Evolutionary conservation across 2,329 filamentous ascomycete species (phyloP).

Genomic region (Biscogniauxia mediterranea): DNA sequence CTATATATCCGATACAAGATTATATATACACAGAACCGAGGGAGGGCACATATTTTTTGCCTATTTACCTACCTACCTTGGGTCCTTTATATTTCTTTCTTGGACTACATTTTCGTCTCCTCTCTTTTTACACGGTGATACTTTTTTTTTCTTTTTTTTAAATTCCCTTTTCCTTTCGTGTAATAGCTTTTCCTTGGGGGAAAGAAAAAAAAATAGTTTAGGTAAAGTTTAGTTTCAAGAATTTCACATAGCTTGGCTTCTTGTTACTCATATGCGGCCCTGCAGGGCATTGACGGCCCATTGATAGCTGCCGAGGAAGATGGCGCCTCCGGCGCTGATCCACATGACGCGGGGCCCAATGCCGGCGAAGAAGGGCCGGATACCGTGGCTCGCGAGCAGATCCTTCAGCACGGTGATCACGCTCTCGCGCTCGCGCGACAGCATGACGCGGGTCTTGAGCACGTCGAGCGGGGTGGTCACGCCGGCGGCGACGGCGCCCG

Average conservation of each 20-base stretch:
- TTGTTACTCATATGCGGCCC: conserved; percentile 15
- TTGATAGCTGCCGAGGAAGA: conserved; percentile 93
- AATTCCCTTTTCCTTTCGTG: background rate
- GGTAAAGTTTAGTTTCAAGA: no score
- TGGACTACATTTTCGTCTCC: no score
- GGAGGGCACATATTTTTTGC: background rate
- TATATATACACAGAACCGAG: background rate
- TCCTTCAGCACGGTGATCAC: conserved; percentile 58
- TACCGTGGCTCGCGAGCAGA: conserved; percentile 64
- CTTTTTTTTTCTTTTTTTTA: background rate
- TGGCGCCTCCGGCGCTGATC: conserved; percentile 92
- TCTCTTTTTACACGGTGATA: no score
- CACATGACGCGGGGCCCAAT: conserved; percentile 83
- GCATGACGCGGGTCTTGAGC: conserved; percentile 94
- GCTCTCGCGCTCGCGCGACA: conserved; percentile 67
- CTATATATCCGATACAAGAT: background rate
- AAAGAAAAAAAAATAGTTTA: background rate
- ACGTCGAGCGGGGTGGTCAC: conserved; percentile 93
- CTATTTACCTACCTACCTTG: background rate
- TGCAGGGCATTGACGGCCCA: conserved; percentile 76
- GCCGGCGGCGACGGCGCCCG: conserved; percentile 82
- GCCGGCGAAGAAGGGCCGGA: conserved; percentile 70
- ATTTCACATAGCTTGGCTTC: no score
- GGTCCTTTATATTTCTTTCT: background rate
- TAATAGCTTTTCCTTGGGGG: background rate